Evolutionary conservation across 1,284 basidiomycete genomes (phyloP), one percentile per base, ranked within the genome.

Genomic region (Tausonia pullulans): DNA sequence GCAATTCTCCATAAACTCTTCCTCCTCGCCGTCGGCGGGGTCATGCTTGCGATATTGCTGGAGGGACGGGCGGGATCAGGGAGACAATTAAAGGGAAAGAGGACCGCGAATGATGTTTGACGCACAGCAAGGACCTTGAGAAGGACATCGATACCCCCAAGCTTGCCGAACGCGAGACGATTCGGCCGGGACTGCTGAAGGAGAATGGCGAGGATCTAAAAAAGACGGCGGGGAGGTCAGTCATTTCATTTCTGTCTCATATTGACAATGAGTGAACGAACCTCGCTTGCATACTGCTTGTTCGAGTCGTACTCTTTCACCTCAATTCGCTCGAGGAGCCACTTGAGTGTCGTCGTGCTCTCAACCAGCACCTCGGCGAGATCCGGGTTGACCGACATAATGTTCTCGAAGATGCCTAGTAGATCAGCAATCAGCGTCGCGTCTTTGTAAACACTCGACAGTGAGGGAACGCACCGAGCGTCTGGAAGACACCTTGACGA

Each of bases 1-100:
- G 2, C 90, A 69, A 74, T 99, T 98, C 74, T 98, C 95, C 88
- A 98, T 92, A 75, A 92, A 98, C 74, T 98, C 96, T 9, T 84
- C 81, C 76, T 98, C 95, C 67, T 98, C 96, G 5, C 86, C 82
- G 69, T 91, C 87, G 0, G 78, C 77, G 0, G 93, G 93, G 72
- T 96, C 88, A 57, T 83, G 80, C 70, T 84, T 83, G 59, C 93
- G 85, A 73, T 87, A 98, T 83, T 87, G 85, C 90, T 95, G 64
- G 9, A 59, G n/a, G 11, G 8, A 13, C 45, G 46, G 2, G n/a
- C 60, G 44, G 16, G 10, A 62, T 40, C 14, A 11, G 8, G 8
- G 11, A n/a, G 3, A 16, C 5, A n/a, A 14, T 1, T 11, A 27
- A 16, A 5, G 14, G 11, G 51, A 16, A 61, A 56, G 27, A 62